Conservation (phyloP, 495 filamentous ascomycete genomes). For the Alectoria sarmentosa region DNA sequence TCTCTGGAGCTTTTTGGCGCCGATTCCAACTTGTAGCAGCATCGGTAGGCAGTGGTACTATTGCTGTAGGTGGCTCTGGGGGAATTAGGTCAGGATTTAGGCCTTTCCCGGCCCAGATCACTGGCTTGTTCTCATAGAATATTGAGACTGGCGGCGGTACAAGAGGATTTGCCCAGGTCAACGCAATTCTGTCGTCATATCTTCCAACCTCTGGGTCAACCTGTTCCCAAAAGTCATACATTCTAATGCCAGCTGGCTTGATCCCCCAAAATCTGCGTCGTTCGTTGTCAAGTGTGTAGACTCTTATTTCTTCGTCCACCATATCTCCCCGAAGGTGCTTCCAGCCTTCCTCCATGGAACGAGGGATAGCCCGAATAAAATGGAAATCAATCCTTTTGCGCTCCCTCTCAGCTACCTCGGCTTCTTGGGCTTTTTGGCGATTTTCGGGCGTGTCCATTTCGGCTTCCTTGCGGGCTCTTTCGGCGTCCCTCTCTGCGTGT, state of each 20-base stretch:
- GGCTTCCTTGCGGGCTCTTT: neutral
- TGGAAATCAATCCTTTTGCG: neutral
- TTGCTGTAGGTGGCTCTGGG: neutral
- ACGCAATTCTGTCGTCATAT: neutral
- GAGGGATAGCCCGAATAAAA: neutral
- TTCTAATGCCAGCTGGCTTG: neutral
- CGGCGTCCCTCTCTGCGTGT: neutral
- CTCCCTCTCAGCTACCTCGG: neutral
- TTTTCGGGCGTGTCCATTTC: conserved; percentile 1
- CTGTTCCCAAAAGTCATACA: conserved; percentile 2
- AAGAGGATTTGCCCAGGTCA: neutral
- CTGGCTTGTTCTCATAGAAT: neutral
- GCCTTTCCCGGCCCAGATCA: neutral
- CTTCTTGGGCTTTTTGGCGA: neutral
- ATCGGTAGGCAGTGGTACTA: neutral
- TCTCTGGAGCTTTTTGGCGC: neutral
- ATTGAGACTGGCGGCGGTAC: neutral
- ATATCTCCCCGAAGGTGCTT: neutral
- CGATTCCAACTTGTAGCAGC: neutral
- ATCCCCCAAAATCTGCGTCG: conserved; percentile 3
- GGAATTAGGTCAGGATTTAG: neutral
- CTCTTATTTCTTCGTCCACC: neutral
- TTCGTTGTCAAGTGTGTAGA: neutral
- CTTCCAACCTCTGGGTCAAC: conserved; percentile 1
- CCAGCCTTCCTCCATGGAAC: neutral